Percentiles rank a stretch among this genome's conserved stretches.
These are phyloP conservation scores for Halophytophthora batemanensis DNA, from an alignment of 352 stramenopile genomes.

Conservation along the genomic window DNA sequence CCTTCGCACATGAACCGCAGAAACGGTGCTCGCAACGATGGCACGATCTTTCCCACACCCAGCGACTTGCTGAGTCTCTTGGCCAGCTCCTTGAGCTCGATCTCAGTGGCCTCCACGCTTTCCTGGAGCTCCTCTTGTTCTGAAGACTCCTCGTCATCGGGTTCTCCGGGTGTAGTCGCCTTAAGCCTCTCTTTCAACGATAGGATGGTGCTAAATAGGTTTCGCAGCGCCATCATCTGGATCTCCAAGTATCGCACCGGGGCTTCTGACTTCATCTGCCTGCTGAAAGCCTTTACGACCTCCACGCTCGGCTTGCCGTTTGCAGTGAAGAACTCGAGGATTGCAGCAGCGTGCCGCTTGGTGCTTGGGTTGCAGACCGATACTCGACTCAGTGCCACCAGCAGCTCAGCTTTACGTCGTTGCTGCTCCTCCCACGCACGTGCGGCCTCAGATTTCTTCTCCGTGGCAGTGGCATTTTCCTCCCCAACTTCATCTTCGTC, in stretches of 20 bases:
- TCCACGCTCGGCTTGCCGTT: conserved; percentile 47
- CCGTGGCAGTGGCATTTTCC: conserved; percentile 8
- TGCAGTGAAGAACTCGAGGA: conserved; percentile 68
- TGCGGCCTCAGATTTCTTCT: conserved; percentile 23
- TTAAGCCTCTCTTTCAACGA: conserved; percentile 60
- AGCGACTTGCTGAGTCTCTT: conserved; percentile 83
- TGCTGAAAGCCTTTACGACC: conserved; percentile 79
- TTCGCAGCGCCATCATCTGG: conserved; percentile 82
- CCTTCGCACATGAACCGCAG: conserved; percentile 83
- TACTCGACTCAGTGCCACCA: conserved; percentile 66
- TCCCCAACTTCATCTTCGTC: conserved; percentile 25
- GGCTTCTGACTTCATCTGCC: conserved; percentile 70
- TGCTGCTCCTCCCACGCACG: conserved; percentile 29
- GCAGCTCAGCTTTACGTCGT: conserved; percentile 54
- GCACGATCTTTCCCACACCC: conserved; percentile 68
- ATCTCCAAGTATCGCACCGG: conserved; percentile 82
- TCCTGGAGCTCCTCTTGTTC: conserved; percentile 57
- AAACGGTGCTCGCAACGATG: conserved; percentile 67
- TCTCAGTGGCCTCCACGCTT: conserved; percentile 42
- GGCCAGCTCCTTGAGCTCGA: conserved; percentile 63
- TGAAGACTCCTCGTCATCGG: conserved; percentile 25
- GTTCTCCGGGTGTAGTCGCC: conserved; percentile 5
- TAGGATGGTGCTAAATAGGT: conserved; percentile 64
- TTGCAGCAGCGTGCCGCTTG: conserved; percentile 69
- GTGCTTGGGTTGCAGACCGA: conserved; percentile 83